Conservation (phyloP, 2,329 filamentous ascomycete genomes). For the Nothopassalora personata region DNA sequence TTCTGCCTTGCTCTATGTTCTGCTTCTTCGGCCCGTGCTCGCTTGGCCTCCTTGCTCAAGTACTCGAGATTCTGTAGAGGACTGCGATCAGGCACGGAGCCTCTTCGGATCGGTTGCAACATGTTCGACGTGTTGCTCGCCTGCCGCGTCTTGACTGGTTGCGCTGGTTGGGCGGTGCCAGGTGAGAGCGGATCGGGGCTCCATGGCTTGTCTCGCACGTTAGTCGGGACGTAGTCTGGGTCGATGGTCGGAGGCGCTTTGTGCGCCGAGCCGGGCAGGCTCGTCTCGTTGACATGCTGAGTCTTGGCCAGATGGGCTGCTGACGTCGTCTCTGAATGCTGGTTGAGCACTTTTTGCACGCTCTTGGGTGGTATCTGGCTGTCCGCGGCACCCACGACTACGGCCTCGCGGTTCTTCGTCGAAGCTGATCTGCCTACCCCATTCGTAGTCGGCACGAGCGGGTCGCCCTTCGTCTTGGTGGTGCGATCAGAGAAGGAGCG, state of each 20-base stretch:
- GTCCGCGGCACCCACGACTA: slow-evolving; percentile 6
- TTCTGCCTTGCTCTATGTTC: slow-evolving; percentile 66
- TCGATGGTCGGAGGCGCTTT: slow-evolving; percentile 21
- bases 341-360: slow-evolving; percentile 7
- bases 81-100: slow-evolving; percentile 74
- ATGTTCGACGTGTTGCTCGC: slow-evolving; percentile 20
- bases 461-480: slow-evolving; percentile 3
- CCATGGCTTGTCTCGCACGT: slow-evolving; percentile 27
- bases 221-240: slow-evolving; percentile 25
- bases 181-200: slow-evolving; percentile 26
- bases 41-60: slow-evolving; percentile 93
- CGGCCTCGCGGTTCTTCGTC: slow-evolving; percentile 12
- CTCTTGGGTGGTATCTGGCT: not conserved
- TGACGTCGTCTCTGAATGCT: slow-evolving; percentile 7
- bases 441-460: slow-evolving; percentile 6
- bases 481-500: slow-evolving; percentile 29
- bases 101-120: slow-evolving; percentile 30
- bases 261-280: slow-evolving; percentile 7
- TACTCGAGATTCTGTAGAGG: slow-evolving; percentile 90
- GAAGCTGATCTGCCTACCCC: slow-evolving; percentile 10
- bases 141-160: slow-evolving; percentile 12
- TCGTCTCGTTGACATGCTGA: slow-evolving; percentile 13
- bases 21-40: slow-evolving; percentile 75
- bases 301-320: slow-evolving; percentile 8
- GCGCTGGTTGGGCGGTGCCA: slow-evolving; percentile 1